Conservation (phyloP, 2,329 filamentous ascomycete species). For the Plectosphaerella sp. region DNA sequence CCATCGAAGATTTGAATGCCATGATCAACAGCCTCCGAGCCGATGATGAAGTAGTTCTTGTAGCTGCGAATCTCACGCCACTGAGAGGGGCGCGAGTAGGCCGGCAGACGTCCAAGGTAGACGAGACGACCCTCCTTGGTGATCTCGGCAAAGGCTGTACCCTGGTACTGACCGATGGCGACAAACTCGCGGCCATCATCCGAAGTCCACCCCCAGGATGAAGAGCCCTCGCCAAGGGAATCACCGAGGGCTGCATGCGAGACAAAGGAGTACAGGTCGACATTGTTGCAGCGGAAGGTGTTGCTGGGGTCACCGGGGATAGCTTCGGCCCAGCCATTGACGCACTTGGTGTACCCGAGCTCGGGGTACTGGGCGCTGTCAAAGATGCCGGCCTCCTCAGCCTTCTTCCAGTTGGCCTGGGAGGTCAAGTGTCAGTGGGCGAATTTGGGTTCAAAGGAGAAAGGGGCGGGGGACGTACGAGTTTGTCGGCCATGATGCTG, state of each 20-base stretch:
- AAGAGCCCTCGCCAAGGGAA: conserved; percentile 17
- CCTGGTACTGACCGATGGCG: conserved; percentile 33
- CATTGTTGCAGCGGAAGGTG: conserved; percentile 36
- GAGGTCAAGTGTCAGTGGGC: background rate
- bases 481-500: conserved; percentile 11
- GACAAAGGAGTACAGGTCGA: conserved; percentile 50
- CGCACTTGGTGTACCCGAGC: conserved; percentile 21
- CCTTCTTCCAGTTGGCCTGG: conserved; percentile 24
- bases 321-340: conserved; percentile 32
- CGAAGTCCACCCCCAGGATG: conserved; percentile 34
- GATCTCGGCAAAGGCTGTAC: conserved; percentile 38
- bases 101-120: conserved; percentile 35
- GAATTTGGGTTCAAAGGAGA: background rate
- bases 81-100: conserved; percentile 20
- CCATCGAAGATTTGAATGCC: conserved; percentile 46
- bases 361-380: conserved; percentile 21
- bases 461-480: background rate
- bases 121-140: conserved; percentile 30
- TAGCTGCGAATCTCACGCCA: conserved; percentile 32
- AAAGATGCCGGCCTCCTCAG: conserved; percentile 26
- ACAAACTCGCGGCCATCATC: conserved; percentile 35
- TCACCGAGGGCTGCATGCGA: conserved; percentile 45
- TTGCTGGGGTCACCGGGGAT: conserved; percentile 34
- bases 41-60: conserved; percentile 23
- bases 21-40: conserved; percentile 37